Evolutionary conservation across 768 basidiomycete genomes (phyloP).

Genomic region (Suillus occidentalis): DNA sequence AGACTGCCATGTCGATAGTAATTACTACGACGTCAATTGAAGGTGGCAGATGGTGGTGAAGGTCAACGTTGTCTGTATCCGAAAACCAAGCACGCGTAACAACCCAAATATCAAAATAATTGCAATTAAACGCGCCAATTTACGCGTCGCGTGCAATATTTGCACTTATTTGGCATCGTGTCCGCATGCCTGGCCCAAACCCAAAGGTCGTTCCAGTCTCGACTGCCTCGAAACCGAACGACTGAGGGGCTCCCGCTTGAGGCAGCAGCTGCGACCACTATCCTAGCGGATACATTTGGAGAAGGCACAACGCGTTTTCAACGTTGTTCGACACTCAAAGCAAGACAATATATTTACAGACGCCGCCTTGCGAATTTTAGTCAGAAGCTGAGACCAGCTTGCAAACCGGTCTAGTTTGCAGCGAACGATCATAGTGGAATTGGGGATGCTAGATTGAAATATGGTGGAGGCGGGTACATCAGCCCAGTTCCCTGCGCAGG

Average conservation of each 20-base stretch:
- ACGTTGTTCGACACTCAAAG: neutral
- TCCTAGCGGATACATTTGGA: neutral
- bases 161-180: conserved; percentile 19
- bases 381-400: neutral
- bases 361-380: conserved; percentile 3
- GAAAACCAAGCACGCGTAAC: conserved; percentile 9
- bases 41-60: conserved; percentile 13
- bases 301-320: neutral
- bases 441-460: neutral
- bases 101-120: conserved; percentile 30
- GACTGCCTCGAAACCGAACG: neutral
- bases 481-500: neutral
- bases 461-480: neutral
- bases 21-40: conserved; percentile 17
- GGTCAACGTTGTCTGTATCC: conserved; percentile 16
- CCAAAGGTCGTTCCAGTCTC: neutral
- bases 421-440: neutral
- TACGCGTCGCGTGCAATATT: conserved; percentile 42
- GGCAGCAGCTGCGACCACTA: neutral
- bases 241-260: neutral
- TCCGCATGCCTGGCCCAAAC: neutral
- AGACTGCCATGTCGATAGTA: conserved; percentile 13
- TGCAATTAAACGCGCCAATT: conserved; percentile 39
- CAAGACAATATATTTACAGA: conserved; percentile 1
- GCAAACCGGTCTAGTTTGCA: conserved; percentile 1